Evolutionary conservation across 345 rosid species (phyloP), one percentile per base, ranked within the genome.

Genomic region (Capsella bursapastoris): DNA sequence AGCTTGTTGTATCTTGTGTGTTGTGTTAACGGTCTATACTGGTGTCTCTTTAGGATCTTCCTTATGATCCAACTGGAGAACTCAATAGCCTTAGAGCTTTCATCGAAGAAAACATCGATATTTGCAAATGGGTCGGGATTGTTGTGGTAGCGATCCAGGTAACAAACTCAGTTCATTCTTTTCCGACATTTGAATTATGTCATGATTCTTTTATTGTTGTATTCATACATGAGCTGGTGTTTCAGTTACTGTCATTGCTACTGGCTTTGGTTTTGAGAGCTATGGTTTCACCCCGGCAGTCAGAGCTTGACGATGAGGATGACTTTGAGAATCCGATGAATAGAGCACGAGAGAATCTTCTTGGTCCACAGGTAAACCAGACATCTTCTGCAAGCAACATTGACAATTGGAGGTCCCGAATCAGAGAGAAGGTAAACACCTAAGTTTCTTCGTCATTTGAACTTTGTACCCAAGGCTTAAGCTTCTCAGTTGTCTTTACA

Each of bases 121-220:
- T 91, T 45, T 91, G 97, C 70, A 86, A 92, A 85, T 88, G 93
- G 97, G 84, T 86, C 70, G 99, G 97, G 57, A 82, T 91, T 40
- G 43, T 87, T 29, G 88, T 92, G 31, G 78, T 91, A 48, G 32
- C 68, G 9, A 71, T 92, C 57, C 99, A 91, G 93, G 99, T 95
- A 81, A 61, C 35, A 41, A 27, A 11, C 22, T 47, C 50, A 8
- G 14, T 37, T 55, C 25, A 53, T 72, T 4, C 38, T 10, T 55
- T 15, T 55, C 25, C 22, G 2, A 41, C 48, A 32, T 49, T 41
- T 44, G 18, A 51, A 53, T 0, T 47, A 45, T 47, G 15, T 8
- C 38, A 60, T 35, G 34, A 14, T n/a, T 43, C 0, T 28, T 3
- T 60, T 27, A 1, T 56, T 8, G 28, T 16, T 66, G 53, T 57